Evolutionary conservation across 2,329 filamentous ascomycete species (phyloP).

Genomic region (Colletotrichum magnum): DNA sequence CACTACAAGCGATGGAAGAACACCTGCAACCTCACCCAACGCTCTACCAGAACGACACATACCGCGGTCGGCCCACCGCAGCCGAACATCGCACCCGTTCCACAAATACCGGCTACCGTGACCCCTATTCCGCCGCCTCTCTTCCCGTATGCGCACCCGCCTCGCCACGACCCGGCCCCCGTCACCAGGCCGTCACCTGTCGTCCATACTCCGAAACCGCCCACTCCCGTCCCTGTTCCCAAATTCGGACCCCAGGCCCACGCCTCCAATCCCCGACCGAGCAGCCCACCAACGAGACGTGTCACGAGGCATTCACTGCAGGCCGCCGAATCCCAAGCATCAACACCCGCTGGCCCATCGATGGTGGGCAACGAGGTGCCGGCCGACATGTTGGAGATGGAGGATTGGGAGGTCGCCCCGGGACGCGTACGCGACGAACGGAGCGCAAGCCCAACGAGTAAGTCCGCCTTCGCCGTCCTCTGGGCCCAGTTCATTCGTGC

Average conservation of each 20-base stretch:
- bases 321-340: not conserved
- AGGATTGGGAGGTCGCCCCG: slow-evolving; percentile 62
- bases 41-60: not conserved
- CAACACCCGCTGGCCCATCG: not conserved
- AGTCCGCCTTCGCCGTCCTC: slow-evolving; percentile 36
- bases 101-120: not conserved
- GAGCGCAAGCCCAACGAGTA: slow-evolving; percentile 50
- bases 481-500: not conserved
- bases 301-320: slow-evolving; percentile 24
- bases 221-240: too few relatives aligned
- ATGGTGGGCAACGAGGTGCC: slow-evolving; percentile 2
- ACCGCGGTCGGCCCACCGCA: not conserved
- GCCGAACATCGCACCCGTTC: not conserved
- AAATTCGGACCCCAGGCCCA: too few relatives aligned
- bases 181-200: not conserved
- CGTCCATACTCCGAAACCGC: not conserved
- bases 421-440: slow-evolving; percentile 53
- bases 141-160: not conserved
- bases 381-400: slow-evolving; percentile 50
- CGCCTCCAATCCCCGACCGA: not conserved
- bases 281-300: slow-evolving; percentile 3
- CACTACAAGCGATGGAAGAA: slow-evolving; percentile 45
- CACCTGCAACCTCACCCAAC: slow-evolving; percentile 44
- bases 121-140: not conserved
- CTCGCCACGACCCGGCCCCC: not conserved